phyloP scores from a whole-genome alignment of 2,329 filamentous ascomycete genomes.

The Neonectria magnoliae region DNA sequence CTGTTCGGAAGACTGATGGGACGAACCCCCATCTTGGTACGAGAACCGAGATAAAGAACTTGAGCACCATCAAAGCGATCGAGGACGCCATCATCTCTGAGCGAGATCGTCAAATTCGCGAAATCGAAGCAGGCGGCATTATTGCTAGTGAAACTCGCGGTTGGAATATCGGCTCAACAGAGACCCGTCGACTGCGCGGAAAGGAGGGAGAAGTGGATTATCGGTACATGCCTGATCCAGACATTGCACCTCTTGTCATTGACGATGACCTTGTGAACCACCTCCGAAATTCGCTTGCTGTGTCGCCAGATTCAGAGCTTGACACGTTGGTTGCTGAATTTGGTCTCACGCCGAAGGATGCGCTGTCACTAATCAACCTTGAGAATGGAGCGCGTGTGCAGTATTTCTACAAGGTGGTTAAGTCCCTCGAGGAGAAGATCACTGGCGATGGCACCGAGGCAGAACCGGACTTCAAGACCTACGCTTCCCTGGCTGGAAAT shows the following conservation, averaged over 20 bases:
- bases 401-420: constrained; percentile 79
- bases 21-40: constrained; percentile 70
- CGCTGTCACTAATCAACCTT: constrained; percentile 78
- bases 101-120: constrained; percentile 83
- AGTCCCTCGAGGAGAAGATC: constrained; percentile 52
- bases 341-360: constrained; percentile 81
- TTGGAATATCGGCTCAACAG: constrained; percentile 86
- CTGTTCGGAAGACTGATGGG: constrained; percentile 71
- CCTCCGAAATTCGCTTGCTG: constrained; percentile 71
- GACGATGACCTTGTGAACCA: constrained; percentile 73
- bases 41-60: constrained; percentile 95
- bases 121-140: constrained; percentile 78
- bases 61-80: constrained; percentile 93
- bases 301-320: constrained; percentile 77
- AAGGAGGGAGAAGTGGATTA: constrained; percentile 99
- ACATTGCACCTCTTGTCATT: constrained; percentile 83
- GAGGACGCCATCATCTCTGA: constrained; percentile 95
- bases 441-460: constrained; percentile 31
- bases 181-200: constrained; percentile 83
- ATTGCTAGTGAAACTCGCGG: constrained; percentile 90
- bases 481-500: constrained; percentile 64
- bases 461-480: constrained; percentile 45
- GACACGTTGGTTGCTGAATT: constrained; percentile 70
- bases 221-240: constrained; percentile 97
- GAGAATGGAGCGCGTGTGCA: constrained; percentile 83